Evolutionary conservation across 2,329 filamentous ascomycete genomes (phyloP), one percentile per base, ranked within the genome.

Genomic region (Orbilia ellipsospora): DNA sequence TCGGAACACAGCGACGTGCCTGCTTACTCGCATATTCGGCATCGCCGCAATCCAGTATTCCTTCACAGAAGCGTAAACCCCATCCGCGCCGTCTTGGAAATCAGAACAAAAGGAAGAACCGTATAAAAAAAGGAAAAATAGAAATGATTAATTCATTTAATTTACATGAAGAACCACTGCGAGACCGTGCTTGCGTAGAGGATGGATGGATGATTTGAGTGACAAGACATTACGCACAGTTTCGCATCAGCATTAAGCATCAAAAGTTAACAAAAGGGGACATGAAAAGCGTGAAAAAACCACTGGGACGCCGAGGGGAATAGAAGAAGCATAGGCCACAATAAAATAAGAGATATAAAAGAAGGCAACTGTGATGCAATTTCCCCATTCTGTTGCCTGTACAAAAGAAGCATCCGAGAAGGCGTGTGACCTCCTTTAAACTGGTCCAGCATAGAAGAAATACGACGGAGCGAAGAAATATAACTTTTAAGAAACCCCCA

Each of bases 61-160:
- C 2, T 18, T 13, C 10, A 20, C 16, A 52, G 18, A 52, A 52
- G 12, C 4, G 1, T 18, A 52, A 52, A 52, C 15, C 12, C n/a
- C n/a, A 52, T 20, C 31, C 31, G 31, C 31, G 31, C 31, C 31
- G 10, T 36, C 31, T 36, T 36, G 31, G 31, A 23, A 23, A 52
- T 52, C n/a, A 52, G 20, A 23, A 52, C 5, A 23, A 23, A 18
- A 18, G 1, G 20, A 20, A 20, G 48, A 52, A 23, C 18, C 48
- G 12, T 18, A 52, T 20, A 23, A 52, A 52, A 52, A 13, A 52
- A n/a, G 7, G 44, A 48, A 48, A 59, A 26, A n/a, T 54, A 16
- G 64, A 63, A 67, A 75, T 51, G 66, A 57, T 56, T 18, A 57
- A 62, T 69, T 69, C 59, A 57, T 63, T 75, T 75, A 75, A 69